phyloP scores from a whole-genome alignment of 345 rosid species.

The Hypericum androsaemum region DNA sequence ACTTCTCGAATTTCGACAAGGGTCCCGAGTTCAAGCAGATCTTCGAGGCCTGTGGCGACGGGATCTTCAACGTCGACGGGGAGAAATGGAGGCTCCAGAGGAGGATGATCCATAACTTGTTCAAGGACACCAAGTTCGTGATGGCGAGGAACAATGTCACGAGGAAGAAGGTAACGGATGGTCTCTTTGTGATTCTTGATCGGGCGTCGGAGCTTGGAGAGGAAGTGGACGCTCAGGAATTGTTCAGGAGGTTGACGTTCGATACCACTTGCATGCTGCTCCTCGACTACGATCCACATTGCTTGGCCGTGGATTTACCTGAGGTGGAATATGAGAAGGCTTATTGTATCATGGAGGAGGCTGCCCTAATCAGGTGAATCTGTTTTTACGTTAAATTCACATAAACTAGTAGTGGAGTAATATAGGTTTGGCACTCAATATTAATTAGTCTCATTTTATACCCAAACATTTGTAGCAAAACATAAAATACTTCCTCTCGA shows the following conservation, averaged over 20 bases:
- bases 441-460: too few relatives aligned
- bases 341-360: not conserved
- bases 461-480: too few relatives aligned
- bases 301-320: not conserved
- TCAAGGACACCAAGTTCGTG: not conserved
- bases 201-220: not conserved
- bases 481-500: too few relatives aligned
- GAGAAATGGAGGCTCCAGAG: not conserved
- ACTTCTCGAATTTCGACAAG: not conserved
- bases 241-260: not conserved
- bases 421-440: too few relatives aligned
- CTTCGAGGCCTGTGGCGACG: not conserved
- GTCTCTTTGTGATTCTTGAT: not conserved
- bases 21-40: not conserved
- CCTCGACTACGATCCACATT: not conserved
- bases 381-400: too few relatives aligned
- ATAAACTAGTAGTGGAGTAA: too few relatives aligned
- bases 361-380: not conserved
- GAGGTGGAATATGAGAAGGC: not conserved
- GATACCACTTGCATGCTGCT: not conserved
- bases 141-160: not conserved
- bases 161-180: not conserved
- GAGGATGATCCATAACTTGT: not conserved
- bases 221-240: not conserved
- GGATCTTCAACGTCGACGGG: slow-evolving; percentile 1